Evolutionary conservation across 192 early-diverging fungal genomes (phyloP).

Genomic region (Rhizoclosmatium globosum): DNA sequence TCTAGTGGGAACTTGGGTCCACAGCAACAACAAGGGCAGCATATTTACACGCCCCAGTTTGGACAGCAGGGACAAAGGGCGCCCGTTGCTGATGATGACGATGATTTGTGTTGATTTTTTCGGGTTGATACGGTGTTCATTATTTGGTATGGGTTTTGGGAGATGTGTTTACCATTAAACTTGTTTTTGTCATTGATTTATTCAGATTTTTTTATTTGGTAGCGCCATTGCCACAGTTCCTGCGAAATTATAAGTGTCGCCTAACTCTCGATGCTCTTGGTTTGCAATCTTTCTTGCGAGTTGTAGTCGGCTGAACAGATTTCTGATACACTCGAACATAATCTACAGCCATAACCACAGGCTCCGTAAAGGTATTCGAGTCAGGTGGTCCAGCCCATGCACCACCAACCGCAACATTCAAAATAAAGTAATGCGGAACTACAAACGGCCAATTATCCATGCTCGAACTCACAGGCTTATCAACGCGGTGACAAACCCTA

Average conservation of each 20-base stretch:
- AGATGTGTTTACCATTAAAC: too few relatives aligned
- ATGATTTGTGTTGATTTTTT: neutral
- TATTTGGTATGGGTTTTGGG: too few relatives aligned
- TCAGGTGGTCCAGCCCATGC: neutral
- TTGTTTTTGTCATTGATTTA: too few relatives aligned
- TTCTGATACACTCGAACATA: neutral
- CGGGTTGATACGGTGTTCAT: neutral
- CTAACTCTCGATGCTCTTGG: too few relatives aligned
- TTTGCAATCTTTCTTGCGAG: neutral
- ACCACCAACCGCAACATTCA: neutral
- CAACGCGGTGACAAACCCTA: neutral
- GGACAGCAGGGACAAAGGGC: too few relatives aligned
- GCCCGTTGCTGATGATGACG: neutral
- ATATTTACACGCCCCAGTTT: too few relatives aligned
- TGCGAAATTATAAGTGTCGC: too few relatives aligned
- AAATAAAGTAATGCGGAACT: neutral
- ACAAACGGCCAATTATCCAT: neutral
- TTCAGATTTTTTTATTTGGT: too few relatives aligned
- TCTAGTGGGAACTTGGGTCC: too few relatives aligned
- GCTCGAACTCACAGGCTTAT: neutral
- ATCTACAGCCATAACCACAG: neutral
- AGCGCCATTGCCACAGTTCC: too few relatives aligned
- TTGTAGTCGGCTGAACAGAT: neutral
- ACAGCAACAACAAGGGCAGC: too few relatives aligned
- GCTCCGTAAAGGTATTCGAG: neutral